Evolutionary conservation across 2,329 filamentous ascomycete genomes (phyloP), one percentile per base, ranked within the genome.

Genomic region (Nigrospora osmanthi): DNA sequence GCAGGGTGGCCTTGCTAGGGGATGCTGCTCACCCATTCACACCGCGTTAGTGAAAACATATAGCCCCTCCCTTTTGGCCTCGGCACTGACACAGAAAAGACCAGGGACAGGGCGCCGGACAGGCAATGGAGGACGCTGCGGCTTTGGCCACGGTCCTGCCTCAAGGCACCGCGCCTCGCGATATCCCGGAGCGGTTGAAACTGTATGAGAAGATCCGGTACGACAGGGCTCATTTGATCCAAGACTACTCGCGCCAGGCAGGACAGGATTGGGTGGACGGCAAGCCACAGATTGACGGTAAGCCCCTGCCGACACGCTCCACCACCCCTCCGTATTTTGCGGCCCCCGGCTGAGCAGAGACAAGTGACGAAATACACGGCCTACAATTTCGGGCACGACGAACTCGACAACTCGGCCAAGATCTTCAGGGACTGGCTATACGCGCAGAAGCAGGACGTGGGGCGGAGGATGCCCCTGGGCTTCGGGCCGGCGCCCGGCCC

Each of bases 81-180:
- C 5, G 23, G 23, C 23, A 28, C 15, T 48, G 13, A 44, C 62
- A 16, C 14, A 12, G 5, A 2, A 13, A 23, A 55, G 52, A 56
- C 35, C 54, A 56, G 35, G 54, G 54, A 23, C 54, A 56, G 45
- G 54, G 54, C n/a, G 82, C 73, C 10, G 80, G 65, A 0, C 68
- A 77, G 46, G 83, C 83, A 0, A 84, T 87, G 37, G 83, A 87
- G 56, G 83, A 87, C 49, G 81, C 75, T 0, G 76, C 74, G 0
- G 72, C 80, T 0, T 56, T 87, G 1, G 72, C 69, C 1, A 72
- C 75, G 2, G 66, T 87, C 7, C 63, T 87, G 0, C 71, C 73
- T 0, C 49, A 52, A 0, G 72, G 70, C 0, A 73, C 73, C 0
- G 45, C 55, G 0, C 49, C 56, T 0, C 58, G 65, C 0, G 73